These are phyloP conservation scores for Solanum chmielewskii DNA, from an alignment of 257 asterid species.

Conservation along the genomic window DNA sequence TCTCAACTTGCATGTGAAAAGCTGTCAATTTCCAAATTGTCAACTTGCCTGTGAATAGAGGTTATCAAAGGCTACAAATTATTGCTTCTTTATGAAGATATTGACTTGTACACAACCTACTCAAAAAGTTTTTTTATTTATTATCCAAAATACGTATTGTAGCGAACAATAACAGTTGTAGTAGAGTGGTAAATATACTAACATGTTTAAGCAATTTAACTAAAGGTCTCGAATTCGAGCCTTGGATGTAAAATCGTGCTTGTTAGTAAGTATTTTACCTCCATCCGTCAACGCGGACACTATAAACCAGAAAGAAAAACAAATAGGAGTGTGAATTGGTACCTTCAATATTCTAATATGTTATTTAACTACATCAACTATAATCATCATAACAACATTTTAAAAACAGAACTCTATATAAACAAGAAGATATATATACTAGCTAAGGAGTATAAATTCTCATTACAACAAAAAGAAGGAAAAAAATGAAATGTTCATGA, in stretches of 20 bases:
- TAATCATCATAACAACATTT: not conserved
- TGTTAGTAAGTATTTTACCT: not conserved
- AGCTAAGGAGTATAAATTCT: not conserved
- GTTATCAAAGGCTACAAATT: not conserved
- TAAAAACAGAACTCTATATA: not conserved
- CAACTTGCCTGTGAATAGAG: not conserved
- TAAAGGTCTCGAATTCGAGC: not conserved
- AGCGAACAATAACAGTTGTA: not conserved
- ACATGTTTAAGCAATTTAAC: not conserved
- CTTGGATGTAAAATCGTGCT: not conserved
- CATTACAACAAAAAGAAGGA: not conserved
- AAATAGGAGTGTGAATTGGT: not conserved
- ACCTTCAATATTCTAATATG: not conserved
- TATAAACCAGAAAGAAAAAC: not conserved
- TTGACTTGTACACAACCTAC: not conserved
- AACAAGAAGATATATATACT: not conserved
- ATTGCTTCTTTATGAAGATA: not conserved
- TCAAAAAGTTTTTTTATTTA: not conserved
- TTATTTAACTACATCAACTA: not conserved
- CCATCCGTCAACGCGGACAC: too few species aligned
- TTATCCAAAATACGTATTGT: not conserved
- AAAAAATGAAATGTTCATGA: not conserved
- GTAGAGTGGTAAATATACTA: fast-evolving
- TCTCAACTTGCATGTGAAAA: not conserved
- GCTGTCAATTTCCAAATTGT: not conserved